Conservation (phyloP, 176 grass and related monocot genomes). For the Aegilops longissima region DNA sequence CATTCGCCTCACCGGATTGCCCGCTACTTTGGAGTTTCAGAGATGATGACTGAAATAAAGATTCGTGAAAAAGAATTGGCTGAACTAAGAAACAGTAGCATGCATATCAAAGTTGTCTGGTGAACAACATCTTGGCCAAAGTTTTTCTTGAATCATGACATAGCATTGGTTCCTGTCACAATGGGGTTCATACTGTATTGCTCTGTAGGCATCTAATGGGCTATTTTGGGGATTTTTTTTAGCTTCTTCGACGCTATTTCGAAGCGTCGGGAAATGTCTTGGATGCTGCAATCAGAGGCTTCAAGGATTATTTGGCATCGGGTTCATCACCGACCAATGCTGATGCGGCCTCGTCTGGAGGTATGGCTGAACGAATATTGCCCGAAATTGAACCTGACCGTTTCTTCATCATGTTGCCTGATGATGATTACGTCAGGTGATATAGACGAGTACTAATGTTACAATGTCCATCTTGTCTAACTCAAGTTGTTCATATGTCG, state of each 20-base stretch:
- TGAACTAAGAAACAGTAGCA: background rate
- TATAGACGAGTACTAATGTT: background rate
- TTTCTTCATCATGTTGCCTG: background rate
- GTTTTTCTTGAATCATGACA: background rate
- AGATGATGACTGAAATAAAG: background rate
- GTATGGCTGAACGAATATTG: background rate
- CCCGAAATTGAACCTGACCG: background rate
- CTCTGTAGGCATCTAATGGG: background rate
- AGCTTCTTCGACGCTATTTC: conserved; percentile 18
- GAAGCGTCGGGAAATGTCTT: conserved; percentile 38
- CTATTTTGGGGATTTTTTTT: background rate
- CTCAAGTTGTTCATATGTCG: background rate
- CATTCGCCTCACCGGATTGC: background rate
- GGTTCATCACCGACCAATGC: background rate
- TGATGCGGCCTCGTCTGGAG: background rate
- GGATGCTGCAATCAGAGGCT: conserved; percentile 48
- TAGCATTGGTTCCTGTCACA: background rate
- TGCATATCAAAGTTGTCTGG: background rate
- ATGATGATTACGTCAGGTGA: background rate
- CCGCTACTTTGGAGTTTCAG: background rate
- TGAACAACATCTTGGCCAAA: background rate
- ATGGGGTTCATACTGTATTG: background rate
- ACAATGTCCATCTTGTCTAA: background rate
- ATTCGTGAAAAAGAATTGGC: background rate
- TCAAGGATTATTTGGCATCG: conserved; percentile 25